A percentile compares a stretch with the other conserved stretches of the same genome.
Evolutionary conservation across 2,329 filamentous ascomycete genomes (phyloP).

Genomic region (Biscogniauxia marginata): DNA sequence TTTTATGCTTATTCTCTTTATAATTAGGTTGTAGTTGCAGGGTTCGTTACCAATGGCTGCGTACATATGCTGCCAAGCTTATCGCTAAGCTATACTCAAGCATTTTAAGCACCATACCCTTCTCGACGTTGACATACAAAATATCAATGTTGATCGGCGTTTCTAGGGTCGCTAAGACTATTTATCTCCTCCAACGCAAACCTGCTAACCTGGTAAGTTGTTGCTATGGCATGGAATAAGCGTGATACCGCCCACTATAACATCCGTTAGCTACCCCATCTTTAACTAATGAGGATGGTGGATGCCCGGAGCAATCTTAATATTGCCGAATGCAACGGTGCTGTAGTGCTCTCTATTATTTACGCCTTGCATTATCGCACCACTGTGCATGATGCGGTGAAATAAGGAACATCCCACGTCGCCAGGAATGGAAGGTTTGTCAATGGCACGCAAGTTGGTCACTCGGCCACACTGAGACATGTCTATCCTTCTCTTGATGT

Average conservation of each 20-base stretch:
- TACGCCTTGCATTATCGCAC: constrained; percentile 1
- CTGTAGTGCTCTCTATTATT: constrained; percentile 4
- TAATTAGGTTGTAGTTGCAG: too few species aligned
- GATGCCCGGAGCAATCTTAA: background rate
- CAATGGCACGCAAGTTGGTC: constrained; percentile 16
- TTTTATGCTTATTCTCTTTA: background rate
- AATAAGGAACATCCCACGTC: constrained; percentile 13
- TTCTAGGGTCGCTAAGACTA: too few species aligned
- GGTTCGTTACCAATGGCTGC: too few species aligned
- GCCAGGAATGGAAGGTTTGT: constrained; percentile 31
- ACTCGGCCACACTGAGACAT: constrained; percentile 19
- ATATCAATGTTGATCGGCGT: too few species aligned
- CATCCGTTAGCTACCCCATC: background rate
- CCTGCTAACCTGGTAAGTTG: too few species aligned
- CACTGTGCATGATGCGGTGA: constrained; percentile 18
- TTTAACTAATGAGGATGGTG: background rate
- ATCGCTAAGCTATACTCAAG: too few species aligned
- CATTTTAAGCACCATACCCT: too few species aligned
- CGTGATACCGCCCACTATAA: background rate
- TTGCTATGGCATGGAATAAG: background rate
- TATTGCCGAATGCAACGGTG: constrained; percentile 21
- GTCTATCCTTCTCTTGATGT: constrained; percentile 15
- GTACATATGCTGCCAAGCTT: too few species aligned
- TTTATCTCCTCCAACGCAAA: too few species aligned
- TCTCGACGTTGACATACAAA: too few species aligned